These are phyloP conservation scores for Arctostaphylos glauca DNA, from an alignment of 148 eudicot species.

Conservation along the genomic window DNA sequence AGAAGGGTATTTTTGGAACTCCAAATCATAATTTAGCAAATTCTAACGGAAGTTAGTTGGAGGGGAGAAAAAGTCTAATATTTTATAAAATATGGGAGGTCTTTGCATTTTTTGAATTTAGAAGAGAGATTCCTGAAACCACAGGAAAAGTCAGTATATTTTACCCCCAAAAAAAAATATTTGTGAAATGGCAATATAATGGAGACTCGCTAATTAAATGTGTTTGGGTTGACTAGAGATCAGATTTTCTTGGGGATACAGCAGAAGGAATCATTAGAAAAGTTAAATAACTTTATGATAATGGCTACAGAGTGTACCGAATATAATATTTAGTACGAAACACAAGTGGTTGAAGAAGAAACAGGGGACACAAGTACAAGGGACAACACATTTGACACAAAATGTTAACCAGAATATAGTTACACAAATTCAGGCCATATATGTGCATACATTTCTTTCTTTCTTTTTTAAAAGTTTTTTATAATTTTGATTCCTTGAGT, in stretches of 20 bases:
- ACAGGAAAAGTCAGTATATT: too few species aligned
- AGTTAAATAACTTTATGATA: not conserved
- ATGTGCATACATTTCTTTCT: not conserved
- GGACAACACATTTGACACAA: not conserved
- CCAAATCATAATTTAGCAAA: too few species aligned
- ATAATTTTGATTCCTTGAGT: not conserved
- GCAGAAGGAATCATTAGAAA: not conserved
- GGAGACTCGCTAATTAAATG: too few species aligned
- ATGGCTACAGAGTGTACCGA: not conserved
- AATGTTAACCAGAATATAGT: not conserved
- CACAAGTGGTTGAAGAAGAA: not conserved
- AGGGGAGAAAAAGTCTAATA: too few species aligned
- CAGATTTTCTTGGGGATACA: not conserved
- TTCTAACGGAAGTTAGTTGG: too few species aligned
- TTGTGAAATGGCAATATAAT: too few species aligned
- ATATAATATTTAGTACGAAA: not conserved
- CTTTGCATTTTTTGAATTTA: too few species aligned
- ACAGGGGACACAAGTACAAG: not conserved
- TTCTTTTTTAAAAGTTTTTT: not conserved
- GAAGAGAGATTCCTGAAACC: too few species aligned
- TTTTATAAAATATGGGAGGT: too few species aligned
- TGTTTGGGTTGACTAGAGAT: not conserved
- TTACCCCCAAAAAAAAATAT: too few species aligned
- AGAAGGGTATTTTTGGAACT: too few species aligned
- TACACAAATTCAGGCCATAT: not conserved